Evolutionary conservation across 2,329 filamentous ascomycete species (phyloP).

Genomic region (Trichoderma simmonsii): DNA sequence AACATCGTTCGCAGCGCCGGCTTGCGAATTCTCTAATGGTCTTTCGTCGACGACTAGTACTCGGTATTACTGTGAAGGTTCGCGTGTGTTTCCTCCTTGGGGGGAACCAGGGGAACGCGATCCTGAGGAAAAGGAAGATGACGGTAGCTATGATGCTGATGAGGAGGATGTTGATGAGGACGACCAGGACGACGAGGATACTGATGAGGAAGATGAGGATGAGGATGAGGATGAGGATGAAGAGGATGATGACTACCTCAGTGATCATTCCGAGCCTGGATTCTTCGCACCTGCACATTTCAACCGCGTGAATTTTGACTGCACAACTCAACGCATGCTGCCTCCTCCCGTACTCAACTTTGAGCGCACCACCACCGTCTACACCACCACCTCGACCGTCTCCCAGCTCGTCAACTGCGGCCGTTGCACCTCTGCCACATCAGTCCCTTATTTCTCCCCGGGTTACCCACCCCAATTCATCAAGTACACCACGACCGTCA

Average conservation of each 20-base stretch:
- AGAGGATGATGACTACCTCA: not conserved
- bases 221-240: not conserved
- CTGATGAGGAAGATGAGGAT: not conserved
- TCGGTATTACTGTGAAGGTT: not conserved
- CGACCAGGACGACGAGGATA: not conserved
- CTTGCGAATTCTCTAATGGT: not conserved
- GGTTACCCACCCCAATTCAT: slow-evolving; percentile 24
- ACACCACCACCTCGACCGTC: slow-evolving; percentile 26
- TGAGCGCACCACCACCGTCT: slow-evolving; percentile 24
- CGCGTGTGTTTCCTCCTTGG: too few species aligned
- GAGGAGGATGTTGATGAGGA: not conserved
- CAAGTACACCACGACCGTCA: slow-evolving; percentile 25
- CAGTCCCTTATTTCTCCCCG: not conserved
- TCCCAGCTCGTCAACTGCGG: slow-evolving; percentile 28
- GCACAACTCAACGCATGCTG: slow-evolving; percentile 19
- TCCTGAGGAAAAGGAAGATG: not conserved
- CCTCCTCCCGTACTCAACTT: not conserved
- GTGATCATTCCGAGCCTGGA: not conserved
- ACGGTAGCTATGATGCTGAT: not conserved
- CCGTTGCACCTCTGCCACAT: slow-evolving; percentile 23
- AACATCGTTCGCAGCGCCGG: not conserved
- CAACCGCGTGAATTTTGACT: not conserved
- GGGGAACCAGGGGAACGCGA: too few species aligned
- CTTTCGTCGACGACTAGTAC: not conserved
- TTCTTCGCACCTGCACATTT: not conserved